Base-by-base conservation (phyloP, 2,329 filamentous ascomycete species). In the Chrysosporium keratinophilum region DNA sequence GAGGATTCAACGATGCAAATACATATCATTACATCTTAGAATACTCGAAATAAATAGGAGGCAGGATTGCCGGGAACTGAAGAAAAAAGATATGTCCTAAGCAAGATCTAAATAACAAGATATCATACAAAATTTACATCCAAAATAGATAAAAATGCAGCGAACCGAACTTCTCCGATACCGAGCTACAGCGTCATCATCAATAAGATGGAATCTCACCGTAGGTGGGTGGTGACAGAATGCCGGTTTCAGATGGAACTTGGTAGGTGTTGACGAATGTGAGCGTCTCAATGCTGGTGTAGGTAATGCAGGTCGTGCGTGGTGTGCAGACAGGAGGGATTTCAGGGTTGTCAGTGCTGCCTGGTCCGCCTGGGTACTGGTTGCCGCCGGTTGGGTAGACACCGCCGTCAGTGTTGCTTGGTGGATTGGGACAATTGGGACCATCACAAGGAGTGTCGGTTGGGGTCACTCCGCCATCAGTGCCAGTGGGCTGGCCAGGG, bases 221-320 rank as follows among this genome's bases (percentile, higher is more conserved):
- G 39, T 28, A 20, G 5, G 33, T 39, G 1, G 45, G 15, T 28
- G 33, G 33, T 1, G 15, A 11, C 33, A 2, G 4, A 12, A 3
- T n/a, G 6, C n/a, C 35, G 12, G 42, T 48, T 15, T 47, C 5
- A 2, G 28, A 23, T 12, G 51, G 15, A 39, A 17, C 19, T 9
- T 34, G 31, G 20, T 47, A 6, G 19, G 20, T 48, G 9, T 49
- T 50, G 37, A 54, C 17, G 33, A 45, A 44, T 15, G 37, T 43
- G 46, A 54, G 17, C 20, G 52, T 49, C 39, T 44, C 46, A 35
- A 49, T 33, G 28, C 37, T 54, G 28, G 46, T 44, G 39, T 43
- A 49, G 1, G 52, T 54, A 14, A 42, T 17, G 20, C 51, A 54
- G 35, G 42, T 54, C 2, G 51, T 54, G 42, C 41, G 50, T 46